A percentile compares a stretch with the other conserved stretches of the same genome.
These are phyloP conservation scores for Berkeleyomyces rouxiae DNA, from an alignment of 2,329 filamentous ascomycete species.

Conservation along the genomic window DNA sequence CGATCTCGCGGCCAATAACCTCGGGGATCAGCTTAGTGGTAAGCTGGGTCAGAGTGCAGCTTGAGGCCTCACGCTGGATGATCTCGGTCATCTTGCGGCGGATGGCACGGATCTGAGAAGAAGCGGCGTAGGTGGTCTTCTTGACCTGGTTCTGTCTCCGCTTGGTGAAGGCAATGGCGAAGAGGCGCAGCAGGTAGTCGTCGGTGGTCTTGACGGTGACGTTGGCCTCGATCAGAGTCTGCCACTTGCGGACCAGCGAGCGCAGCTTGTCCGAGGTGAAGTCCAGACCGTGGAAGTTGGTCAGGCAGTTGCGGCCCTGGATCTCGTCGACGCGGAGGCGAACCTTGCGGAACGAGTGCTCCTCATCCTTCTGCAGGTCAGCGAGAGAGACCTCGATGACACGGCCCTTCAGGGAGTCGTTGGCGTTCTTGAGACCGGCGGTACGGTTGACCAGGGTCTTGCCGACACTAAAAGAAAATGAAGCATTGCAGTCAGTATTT, in stretches of 20 bases:
- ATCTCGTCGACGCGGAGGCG: slow-evolving; percentile 98
- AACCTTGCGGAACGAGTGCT: slow-evolving; percentile 98
- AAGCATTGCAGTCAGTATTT: slow-evolving; percentile 11
- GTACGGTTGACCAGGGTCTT: slow-evolving; percentile 99
- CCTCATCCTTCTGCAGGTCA: slow-evolving; percentile 99
- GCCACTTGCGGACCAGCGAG: slow-evolving; percentile 98
- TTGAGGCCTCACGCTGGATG: slow-evolving; percentile 87
- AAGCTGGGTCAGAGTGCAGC: slow-evolving; percentile 88
- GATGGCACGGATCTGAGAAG: slow-evolving; percentile 94
- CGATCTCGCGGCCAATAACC: slow-evolving; percentile 98
- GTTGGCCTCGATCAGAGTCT: slow-evolving; percentile 98
- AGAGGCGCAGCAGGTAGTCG: slow-evolving; percentile 97
- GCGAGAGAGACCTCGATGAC: slow-evolving; percentile 98
- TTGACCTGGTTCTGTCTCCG: slow-evolving; percentile 98
- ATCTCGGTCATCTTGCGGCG: slow-evolving; percentile 99
- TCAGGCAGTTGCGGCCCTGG: slow-evolving; percentile 99
- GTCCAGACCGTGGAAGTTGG: slow-evolving; percentile 99
- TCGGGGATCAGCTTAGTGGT: slow-evolving; percentile 98
- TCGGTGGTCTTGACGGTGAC: slow-evolving; percentile 99
- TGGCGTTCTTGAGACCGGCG: slow-evolving; percentile 99
- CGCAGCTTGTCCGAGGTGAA: slow-evolving; percentile 99
- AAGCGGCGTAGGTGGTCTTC: slow-evolving; percentile 98
- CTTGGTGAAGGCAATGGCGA: slow-evolving; percentile 99
- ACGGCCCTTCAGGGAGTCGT: slow-evolving; percentile 95
- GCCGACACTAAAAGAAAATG: slow-evolving; percentile 56